Conservation (phyloP, 495 filamentous ascomycete genomes). For the Aspergillus carlsbadensis region DNA sequence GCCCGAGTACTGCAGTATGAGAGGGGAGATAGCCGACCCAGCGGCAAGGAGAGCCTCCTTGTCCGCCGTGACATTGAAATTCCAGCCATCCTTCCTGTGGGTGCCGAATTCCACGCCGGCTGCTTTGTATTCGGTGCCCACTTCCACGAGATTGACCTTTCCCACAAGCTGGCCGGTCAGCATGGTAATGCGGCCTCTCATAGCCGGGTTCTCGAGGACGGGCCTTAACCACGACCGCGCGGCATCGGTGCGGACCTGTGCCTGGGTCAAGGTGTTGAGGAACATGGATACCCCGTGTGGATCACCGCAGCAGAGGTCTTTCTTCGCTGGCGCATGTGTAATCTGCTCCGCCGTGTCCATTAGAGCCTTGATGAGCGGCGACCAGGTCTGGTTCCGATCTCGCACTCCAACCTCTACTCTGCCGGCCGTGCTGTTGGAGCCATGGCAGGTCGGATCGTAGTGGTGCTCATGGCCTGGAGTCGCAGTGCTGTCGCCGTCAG, state of each 20-base stretch:
- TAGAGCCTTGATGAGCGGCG: constrained; percentile 22
- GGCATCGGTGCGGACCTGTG: constrained; percentile 35
- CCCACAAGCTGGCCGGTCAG: constrained; percentile 45
- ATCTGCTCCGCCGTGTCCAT: constrained; percentile 15
- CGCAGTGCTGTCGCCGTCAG: constrained; percentile 16
- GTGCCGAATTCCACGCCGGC: constrained; percentile 37
- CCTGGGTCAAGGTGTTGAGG: constrained; percentile 19
- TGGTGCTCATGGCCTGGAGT: constrained; percentile 23
- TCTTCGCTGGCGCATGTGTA: constrained; percentile 18
- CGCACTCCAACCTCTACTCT: constrained; percentile 25
- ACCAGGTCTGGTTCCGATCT: constrained; percentile 17
- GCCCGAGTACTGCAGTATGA: constrained; percentile 48
- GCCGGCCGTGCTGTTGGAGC: constrained; percentile 24
- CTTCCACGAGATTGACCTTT: constrained; percentile 36
- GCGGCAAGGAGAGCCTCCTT: constrained; percentile 56
- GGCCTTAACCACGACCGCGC: constrained; percentile 53
- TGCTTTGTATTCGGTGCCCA: constrained; percentile 9
- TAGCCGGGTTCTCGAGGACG: no score
- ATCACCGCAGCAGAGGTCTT: constrained; percentile 25
- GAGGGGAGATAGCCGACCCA: constrained; percentile 53
- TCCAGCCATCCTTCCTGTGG: constrained; percentile 19
- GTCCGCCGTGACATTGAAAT: constrained; percentile 34
- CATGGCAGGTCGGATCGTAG: constrained; percentile 25
- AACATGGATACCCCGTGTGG: constrained; percentile 32
- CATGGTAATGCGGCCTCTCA: constrained; percentile 40